phyloP scores from a whole-genome alignment of 768 basidiomycete genomes.

The Russula sp. region DNA sequence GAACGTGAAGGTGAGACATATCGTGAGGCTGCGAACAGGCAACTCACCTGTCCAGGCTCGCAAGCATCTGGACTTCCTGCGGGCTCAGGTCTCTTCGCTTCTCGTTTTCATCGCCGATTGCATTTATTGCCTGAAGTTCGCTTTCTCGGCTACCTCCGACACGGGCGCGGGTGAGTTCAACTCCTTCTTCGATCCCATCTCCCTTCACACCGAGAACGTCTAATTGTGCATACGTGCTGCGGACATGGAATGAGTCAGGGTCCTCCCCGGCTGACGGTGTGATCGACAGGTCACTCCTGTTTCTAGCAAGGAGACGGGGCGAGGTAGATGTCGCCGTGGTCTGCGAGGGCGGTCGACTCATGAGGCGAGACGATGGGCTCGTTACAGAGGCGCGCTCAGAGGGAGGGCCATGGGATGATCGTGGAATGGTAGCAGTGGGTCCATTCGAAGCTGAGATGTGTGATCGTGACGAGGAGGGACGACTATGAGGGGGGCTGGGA shows the following conservation, averaged over 20 bases:
- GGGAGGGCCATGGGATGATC: constrained; percentile 2
- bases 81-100: constrained; percentile 59
- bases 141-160: constrained; percentile 47
- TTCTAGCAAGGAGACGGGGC: constrained; percentile 10
- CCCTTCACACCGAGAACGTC: constrained; percentile 87
- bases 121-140: constrained; percentile 50
- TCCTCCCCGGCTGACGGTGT: constrained; percentile 76
- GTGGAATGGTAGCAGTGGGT: not conserved
- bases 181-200: constrained; percentile 90
- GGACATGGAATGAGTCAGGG: constrained; percentile 72
- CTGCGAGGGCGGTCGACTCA: constrained; percentile 5
- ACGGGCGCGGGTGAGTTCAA: constrained; percentile 85
- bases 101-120: constrained; percentile 49
- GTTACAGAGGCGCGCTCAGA: constrained; percentile 7
- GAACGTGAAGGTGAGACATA: not conserved
- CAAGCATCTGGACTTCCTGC: constrained; percentile 67
- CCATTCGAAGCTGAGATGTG: not conserved
- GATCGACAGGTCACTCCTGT: constrained; percentile 47
- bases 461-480: constrained; percentile 16
- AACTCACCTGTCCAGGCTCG: constrained; percentile 80
- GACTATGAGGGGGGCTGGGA: constrained; percentile 19
- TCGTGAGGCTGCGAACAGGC: not conserved
- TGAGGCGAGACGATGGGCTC: not conserved
- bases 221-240: constrained; percentile 84
- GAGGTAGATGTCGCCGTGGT: constrained; percentile 18